A percentile compares a stretch with the other conserved stretches of the same genome.
These are phyloP conservation scores for Annulohypoxylon nitens DNA, from an alignment of 495 filamentous ascomycete species.

Conservation along the genomic window DNA sequence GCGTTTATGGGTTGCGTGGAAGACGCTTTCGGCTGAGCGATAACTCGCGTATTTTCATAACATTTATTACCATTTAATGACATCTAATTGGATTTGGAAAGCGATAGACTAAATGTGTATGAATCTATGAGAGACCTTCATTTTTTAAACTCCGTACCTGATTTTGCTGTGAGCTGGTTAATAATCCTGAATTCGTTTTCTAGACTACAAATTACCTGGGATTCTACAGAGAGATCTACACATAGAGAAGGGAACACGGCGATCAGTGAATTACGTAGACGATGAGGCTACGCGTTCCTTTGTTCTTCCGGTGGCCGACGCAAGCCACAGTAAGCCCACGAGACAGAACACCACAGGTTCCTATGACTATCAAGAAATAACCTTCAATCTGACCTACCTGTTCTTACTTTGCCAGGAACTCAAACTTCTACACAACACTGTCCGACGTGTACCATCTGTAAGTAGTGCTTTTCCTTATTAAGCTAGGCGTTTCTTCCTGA, in stretches of 20 bases:
- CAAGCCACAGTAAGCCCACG: neutral
- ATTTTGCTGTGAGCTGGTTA: neutral
- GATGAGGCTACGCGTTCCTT: neutral
- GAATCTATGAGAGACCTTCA: neutral
- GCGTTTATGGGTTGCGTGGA: conserved; percentile 68
- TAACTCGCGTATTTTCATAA: neutral
- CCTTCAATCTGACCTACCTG: neutral
- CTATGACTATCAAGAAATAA: neutral
- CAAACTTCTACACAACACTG: neutral
- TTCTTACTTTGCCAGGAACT: neutral
- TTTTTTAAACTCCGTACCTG: too few species aligned
- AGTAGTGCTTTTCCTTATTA: neutral
- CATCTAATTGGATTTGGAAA: neutral
- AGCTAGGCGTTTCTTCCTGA: neutral
- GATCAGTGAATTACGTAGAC: neutral
- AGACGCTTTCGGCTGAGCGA: conserved; percentile 53
- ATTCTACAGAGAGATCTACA: neutral
- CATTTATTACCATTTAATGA: neutral
- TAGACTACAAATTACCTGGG: neutral
- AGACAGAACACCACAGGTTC: neutral
- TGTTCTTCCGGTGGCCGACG: neutral
- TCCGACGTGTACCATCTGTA: too few species aligned
- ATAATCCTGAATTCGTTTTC: neutral
- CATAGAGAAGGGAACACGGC: neutral
- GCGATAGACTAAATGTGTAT: neutral